Percentiles rank a stretch among this genome's conserved stretches.
These are phyloP conservation scores for Verticillium alfalfae DNA, from an alignment of 2,329 filamentous ascomycete species.

Conservation along the genomic window DNA sequence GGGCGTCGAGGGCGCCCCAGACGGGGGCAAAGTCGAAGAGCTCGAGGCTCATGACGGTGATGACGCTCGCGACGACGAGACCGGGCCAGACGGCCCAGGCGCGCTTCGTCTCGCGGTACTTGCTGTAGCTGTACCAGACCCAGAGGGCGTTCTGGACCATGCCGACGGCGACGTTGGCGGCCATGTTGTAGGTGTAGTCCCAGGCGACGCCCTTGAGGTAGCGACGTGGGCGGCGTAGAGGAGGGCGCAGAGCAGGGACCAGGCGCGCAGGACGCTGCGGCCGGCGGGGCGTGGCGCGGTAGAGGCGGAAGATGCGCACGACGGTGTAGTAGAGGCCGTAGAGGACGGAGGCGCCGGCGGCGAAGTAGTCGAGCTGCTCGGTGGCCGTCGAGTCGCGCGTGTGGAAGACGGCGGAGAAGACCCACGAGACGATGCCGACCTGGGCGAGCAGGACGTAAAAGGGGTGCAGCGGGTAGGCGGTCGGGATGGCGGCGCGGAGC, in stretches of 20 bases:
- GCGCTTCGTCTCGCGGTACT: slow-evolving; percentile 66
- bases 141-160: slow-evolving; percentile 77
- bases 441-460: slow-evolving; percentile 80
- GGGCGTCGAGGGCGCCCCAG: slow-evolving; percentile 79
- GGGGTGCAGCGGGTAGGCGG: slow-evolving; percentile 66
- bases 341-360: slow-evolving; percentile 79
- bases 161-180: slow-evolving; percentile 81
- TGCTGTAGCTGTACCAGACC: slow-evolving; percentile 73
- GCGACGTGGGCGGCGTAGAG: slow-evolving; percentile 73
- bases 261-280: slow-evolving; percentile 56
- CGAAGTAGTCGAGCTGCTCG: slow-evolving; percentile 96
- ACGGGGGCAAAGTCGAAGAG: slow-evolving; percentile 88
- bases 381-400: slow-evolving; percentile 79
- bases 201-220: slow-evolving; percentile 84
- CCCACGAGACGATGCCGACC: slow-evolving; percentile 78
- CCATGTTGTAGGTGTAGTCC: slow-evolving; percentile 99
- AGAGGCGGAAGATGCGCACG: slow-evolving; percentile 78
- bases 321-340: slow-evolving; percentile 86
- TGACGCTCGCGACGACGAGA: slow-evolving; percentile 85
- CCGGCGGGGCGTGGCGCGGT: slow-evolving; percentile 43
- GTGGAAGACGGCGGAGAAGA: slow-evolving; percentile 88
- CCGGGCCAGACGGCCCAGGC: slow-evolving; percentile 87
- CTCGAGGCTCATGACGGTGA: slow-evolving; percentile 92
- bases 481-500: slow-evolving; percentile 65
- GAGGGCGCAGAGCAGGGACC: slow-evolving; percentile 66